Evolutionary conservation across 108 stramenopile genomes (phyloP), one percentile per base, ranked within the genome.

Genomic region (Fistulifera pelliculosa): DNA sequence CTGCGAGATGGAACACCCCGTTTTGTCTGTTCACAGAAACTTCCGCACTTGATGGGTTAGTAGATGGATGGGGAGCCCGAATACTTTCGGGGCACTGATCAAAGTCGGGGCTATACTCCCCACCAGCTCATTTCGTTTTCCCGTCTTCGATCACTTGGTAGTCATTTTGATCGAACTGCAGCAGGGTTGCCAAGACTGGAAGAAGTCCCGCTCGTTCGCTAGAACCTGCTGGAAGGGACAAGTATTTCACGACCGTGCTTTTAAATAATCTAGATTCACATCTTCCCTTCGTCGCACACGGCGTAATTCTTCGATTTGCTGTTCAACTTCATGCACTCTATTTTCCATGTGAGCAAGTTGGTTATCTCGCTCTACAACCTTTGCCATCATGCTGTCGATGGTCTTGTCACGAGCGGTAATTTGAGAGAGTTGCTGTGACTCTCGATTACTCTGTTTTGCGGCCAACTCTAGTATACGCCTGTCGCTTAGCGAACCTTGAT

Each of bases 241-340:
- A 65, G 56, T 79, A 94, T 60, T 94, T 83, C n/a, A 94, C 92
- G 4, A 94, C 79, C 47, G 84, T 83, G 57, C 86, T 81, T 61
- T 94, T 94, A 94, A 58, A 58, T 94, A 94, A 54, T 94, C 92
- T 69, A 94, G 63, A 52, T 94, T 90, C 10, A 94, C 81, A 58
- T 87, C 86, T 63, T 94, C 87, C 16, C 88, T 67, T 45, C 92
- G 73, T 35, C 76, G 73, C 21, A 85, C 68, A 28, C 86, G 81
- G 40, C 81, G 69, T 12, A 89, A 64, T 39, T 87, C 82, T 55
- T 87, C 84, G 5, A 88, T 77, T 58, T 90, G 81, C 35, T 56
- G 65, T 54, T 86, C 81, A 42, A 64, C 72, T 60, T 85, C 64
- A n/a, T 74, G 67, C 1, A 76, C 70, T 0, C 63, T 65, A 21